Evolutionary conservation across 495 filamentous ascomycete genomes (phyloP).

Genomic region (Penicillium cinerascens): DNA sequence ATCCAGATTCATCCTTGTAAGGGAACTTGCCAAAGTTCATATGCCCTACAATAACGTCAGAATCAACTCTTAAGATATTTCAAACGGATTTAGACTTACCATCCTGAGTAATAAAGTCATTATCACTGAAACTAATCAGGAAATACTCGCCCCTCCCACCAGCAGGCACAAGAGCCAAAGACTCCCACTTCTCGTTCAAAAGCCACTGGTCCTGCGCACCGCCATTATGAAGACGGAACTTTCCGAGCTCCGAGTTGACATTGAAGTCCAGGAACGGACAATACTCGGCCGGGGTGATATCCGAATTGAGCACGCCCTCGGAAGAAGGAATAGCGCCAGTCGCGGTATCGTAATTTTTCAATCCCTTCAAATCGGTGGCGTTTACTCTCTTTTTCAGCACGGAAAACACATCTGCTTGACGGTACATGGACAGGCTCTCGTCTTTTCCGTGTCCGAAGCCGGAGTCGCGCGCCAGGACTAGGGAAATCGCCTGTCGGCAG

Average conservation of each 20-base stretch:
- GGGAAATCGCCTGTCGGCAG: constrained; percentile 61
- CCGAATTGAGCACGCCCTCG: constrained; percentile 52
- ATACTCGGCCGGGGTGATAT: constrained; percentile 60
- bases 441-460: constrained; percentile 55
- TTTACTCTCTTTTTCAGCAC: constrained; percentile 43
- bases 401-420: constrained; percentile 72
- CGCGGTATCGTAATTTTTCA: constrained; percentile 47
- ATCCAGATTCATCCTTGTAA: constrained; percentile 62
- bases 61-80: not conserved
- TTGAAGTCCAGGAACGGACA: constrained; percentile 75
- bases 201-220: constrained; percentile 50
- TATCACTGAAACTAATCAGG: constrained; percentile 67
- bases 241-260: constrained; percentile 60
- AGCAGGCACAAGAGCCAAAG: constrained; percentile 61
- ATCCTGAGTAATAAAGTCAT: constrained; percentile 80
- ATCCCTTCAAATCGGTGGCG: constrained; percentile 60
- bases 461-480: constrained; percentile 68
- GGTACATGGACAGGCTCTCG: constrained; percentile 56
- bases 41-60: constrained; percentile 38
- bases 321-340: constrained; percentile 49
- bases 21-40: constrained; percentile 59
- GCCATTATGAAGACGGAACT: constrained; percentile 70
- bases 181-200: constrained; percentile 84
- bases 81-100: constrained; percentile 38
- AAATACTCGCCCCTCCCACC: constrained; percentile 61